Evolutionary conservation across 2,329 filamentous ascomycete species (phyloP), one percentile per base, ranked within the genome.

Genomic region (Diaporthe amygdali): DNA sequence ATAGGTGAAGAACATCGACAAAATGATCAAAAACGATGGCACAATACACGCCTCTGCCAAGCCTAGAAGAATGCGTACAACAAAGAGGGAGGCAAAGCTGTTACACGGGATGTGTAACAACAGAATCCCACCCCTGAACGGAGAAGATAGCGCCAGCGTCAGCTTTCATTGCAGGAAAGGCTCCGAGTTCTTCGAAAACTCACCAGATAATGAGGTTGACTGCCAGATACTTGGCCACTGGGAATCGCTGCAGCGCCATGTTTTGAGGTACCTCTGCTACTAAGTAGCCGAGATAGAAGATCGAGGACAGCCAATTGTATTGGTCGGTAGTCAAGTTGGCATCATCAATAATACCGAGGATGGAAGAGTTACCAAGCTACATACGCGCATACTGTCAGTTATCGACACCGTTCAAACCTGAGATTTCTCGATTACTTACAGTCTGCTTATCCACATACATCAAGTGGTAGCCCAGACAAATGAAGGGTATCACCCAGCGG

Each of bases 381-480:
- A 22, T 0, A 8, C 14, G 30, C n/a, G 17, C 20, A n/a, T 5
- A 20, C 15, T 27, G 5, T 59, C 27, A 61, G 44, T 30, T 2
- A n/a, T 55, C 20, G 25, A 30, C 3, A 5, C 25, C 20, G 5
- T 17, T 1, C 6, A 4, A 15, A 2, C 2, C n/a, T 3, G 10
- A 5, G 12, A 12, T 7, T 7, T 1, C 1, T 17, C 4, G 15
- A 20, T 32, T 25, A 69, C 70, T 64, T 32, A 70, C 72, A 15
- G 72, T 73, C 22, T 73, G 72, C 27, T 72, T 73, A 69, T 83
- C 72, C 4, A 83, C 76, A 72, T 82, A 83, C 81, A 82, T 82
- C 39, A 83, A 73, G 71, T 82, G 80, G 71, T 82, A 82, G 12
- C 81, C 80, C 25, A 82, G 73, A 64, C 81, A 82, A 30, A 82